Percentiles rank a stretch among this genome's conserved stretches.
Evolutionary conservation across 2,329 filamentous ascomycete genomes (phyloP).

Genomic region (Berkeleyomyces rouxiae): DNA sequence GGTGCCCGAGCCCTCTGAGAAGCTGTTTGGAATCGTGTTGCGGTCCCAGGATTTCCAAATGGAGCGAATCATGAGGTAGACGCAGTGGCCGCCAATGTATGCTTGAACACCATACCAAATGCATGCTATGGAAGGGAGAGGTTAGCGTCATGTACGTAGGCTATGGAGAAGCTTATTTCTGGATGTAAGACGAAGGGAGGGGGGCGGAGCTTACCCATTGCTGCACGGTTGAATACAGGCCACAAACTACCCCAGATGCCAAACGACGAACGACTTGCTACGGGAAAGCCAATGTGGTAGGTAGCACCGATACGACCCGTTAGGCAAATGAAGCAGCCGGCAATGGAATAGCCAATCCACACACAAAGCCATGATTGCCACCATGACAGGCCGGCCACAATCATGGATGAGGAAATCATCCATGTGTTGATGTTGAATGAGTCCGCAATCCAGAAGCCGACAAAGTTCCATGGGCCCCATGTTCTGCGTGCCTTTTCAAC

Average conservation of each 20-base stretch:
- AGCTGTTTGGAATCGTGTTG: slow-evolving; percentile 47
- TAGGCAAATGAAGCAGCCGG: slow-evolving; percentile 55
- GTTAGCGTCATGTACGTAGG: slow-evolving; percentile 13
- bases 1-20: slow-evolving; percentile 48
- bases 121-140: slow-evolving; percentile 33
- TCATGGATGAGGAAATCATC: slow-evolving; percentile 83
- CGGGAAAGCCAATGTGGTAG: slow-evolving; percentile 82
- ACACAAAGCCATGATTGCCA: slow-evolving; percentile 87
- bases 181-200: background rate
- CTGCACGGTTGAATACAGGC: slow-evolving; percentile 80
- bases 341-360: slow-evolving; percentile 69
- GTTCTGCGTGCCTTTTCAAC: slow-evolving; percentile 65
- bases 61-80: slow-evolving; percentile 74
- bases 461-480: slow-evolving; percentile 80
- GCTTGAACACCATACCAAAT: slow-evolving; percentile 78
- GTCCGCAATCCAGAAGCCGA: slow-evolving; percentile 75
- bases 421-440: slow-evolving; percentile 83
- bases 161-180: background rate
- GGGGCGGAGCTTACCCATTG: slow-evolving; percentile 37
- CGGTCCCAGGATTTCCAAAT: slow-evolving; percentile 59
- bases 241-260: slow-evolving; percentile 80
- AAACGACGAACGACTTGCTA: slow-evolving; percentile 61
- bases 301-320: slow-evolving; percentile 72
- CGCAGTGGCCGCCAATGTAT: slow-evolving; percentile 72
- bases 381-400: slow-evolving; percentile 64